These are phyloP conservation scores for Microdochium paspali DNA, from an alignment of 2,329 filamentous ascomycete genomes.

Conservation along the genomic window DNA sequence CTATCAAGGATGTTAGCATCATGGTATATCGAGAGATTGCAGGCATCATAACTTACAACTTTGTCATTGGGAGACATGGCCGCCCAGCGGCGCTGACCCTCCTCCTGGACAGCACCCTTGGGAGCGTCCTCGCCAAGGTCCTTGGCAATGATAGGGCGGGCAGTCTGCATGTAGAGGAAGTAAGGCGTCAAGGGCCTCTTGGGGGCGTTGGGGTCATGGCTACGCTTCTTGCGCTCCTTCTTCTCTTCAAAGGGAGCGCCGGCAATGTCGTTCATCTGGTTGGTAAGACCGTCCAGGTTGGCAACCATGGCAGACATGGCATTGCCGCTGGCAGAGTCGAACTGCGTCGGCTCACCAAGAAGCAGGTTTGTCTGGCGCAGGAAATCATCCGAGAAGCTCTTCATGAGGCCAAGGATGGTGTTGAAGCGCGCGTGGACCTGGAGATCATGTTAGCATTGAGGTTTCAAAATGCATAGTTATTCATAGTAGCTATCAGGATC, in stretches of 20 bases:
- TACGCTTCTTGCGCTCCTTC: constrained; percentile 84
- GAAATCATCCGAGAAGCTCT: constrained; percentile 74
- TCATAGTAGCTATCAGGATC: too few relatives aligned
- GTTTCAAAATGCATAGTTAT: not conserved
- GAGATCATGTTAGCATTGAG: constrained; percentile 23
- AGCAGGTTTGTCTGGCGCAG: constrained; percentile 82
- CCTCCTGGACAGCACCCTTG: constrained; percentile 80
- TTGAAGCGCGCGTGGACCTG: constrained; percentile 71
- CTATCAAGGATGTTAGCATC: constrained; percentile 15
- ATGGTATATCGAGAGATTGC: too few relatives aligned
- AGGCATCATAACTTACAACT: constrained; percentile 37
- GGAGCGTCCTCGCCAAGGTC: constrained; percentile 68
- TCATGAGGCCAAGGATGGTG: constrained; percentile 70
- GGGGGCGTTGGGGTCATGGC: constrained; percentile 84
- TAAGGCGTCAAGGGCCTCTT: constrained; percentile 92
- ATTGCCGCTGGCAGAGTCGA: constrained; percentile 33
- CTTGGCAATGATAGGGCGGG: constrained; percentile 69
- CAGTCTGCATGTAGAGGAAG: constrained; percentile 88
- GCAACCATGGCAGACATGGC: constrained; percentile 28
- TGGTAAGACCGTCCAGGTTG: constrained; percentile 42
- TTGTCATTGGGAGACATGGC: constrained; percentile 69
- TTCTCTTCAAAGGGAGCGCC: constrained; percentile 52
- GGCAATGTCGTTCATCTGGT: constrained; percentile 32
- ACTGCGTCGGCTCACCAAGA: constrained; percentile 52
- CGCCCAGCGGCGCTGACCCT: constrained; percentile 80